Evolutionary conservation across 345 rosid species (phyloP).

Genomic region (Heritiera fomes): DNA sequence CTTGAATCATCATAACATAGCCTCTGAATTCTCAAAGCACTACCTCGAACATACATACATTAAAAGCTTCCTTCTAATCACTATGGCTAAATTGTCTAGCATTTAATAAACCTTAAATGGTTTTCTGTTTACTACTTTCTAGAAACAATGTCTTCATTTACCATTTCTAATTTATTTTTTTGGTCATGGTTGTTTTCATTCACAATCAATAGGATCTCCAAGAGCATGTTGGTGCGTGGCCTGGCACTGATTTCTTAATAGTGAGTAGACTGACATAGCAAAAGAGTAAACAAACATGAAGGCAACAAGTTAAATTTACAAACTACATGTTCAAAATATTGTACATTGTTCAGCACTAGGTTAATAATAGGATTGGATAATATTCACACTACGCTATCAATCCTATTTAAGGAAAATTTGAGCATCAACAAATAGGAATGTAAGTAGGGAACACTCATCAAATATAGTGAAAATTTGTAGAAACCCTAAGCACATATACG

Average conservation of each 20-base stretch:
- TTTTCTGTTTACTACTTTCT: neutral
- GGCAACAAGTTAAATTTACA: neutral
- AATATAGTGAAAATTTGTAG: no score
- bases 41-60: neutral
- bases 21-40: neutral
- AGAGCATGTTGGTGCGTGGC: neutral
- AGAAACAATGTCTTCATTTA: neutral
- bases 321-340: neutral
- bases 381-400: neutral
- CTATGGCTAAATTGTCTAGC: neutral
- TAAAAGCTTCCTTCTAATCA: slow-evolving; percentile 1
- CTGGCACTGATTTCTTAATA: neutral
- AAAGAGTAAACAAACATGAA: neutral
- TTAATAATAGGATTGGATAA: neutral
- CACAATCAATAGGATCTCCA: neutral
- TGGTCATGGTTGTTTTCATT: neutral
- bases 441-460: neutral
- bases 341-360: neutral
- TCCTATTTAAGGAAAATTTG: neutral
- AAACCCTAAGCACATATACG: neutral
- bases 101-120: neutral
- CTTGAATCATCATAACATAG: neutral
- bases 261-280: neutral
- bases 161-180: neutral
- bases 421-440: slow-evolving; percentile 7